Evolutionary conservation across 2,329 filamentous ascomycete genomes (phyloP).

Genomic region (Aciculosporium take): DNA sequence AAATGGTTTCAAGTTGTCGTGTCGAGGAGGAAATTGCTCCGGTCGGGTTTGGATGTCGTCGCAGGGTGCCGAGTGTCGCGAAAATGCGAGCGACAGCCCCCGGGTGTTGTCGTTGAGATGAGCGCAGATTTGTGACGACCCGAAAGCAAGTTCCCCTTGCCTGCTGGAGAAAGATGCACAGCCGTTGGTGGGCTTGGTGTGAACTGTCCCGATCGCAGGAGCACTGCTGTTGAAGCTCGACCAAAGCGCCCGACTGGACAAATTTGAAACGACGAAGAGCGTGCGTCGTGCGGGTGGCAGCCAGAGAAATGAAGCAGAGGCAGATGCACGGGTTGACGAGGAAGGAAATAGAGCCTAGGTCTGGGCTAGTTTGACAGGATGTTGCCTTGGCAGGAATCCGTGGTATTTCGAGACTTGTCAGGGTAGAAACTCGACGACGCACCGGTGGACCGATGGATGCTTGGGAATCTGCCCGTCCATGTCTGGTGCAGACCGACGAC

Average conservation of each 20-base stretch:
- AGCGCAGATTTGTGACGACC: background rate
- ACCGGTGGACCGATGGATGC: too few species aligned
- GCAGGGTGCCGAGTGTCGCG: background rate
- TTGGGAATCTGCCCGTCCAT: too few species aligned
- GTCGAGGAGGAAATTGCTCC: background rate
- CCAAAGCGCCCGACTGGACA: background rate
- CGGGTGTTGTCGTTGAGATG: background rate
- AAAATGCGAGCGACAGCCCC: background rate
- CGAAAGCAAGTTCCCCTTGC: background rate
- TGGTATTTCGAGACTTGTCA: background rate
- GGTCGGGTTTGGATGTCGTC: background rate
- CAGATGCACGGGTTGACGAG: background rate
- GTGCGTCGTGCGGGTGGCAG: background rate
- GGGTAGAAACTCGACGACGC: background rate
- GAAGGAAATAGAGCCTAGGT: background rate
- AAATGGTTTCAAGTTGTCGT: background rate
- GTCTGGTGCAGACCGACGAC: too few species aligned
- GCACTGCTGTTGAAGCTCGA: background rate
- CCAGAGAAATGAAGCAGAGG: background rate
- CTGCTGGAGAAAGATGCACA: background rate
- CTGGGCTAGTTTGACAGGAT: background rate
- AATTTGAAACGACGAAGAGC: slow-evolving; percentile 2
- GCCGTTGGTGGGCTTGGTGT: slow-evolving; percentile 1
- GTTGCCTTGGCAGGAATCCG: too few species aligned
- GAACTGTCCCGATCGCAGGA: slow-evolving; percentile 2